Evolutionary conservation across 129 eudicot species (phyloP).

Genomic region (Arctium minus): DNA sequence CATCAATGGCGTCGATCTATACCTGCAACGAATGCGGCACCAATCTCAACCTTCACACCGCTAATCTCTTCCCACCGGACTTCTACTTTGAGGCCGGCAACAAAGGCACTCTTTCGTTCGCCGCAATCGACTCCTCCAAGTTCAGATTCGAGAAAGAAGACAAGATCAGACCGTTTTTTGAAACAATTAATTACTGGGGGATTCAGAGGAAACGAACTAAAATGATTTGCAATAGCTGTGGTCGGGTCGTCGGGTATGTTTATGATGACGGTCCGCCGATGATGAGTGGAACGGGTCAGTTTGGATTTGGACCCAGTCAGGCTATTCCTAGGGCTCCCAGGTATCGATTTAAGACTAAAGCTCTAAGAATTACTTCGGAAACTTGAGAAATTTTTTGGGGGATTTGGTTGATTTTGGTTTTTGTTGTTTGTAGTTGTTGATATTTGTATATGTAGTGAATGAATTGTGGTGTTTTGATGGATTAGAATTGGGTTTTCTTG

Average conservation of each 20-base stretch:
- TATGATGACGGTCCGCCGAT: conserved; percentile 91
- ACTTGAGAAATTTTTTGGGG: conserved; percentile 33
- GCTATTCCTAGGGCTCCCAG: conserved; percentile 87
- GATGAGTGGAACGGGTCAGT: conserved; percentile 70
- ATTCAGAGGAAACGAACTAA: conserved; percentile 79
- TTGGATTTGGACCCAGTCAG: conserved; percentile 91
- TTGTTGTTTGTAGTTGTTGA: conserved; percentile 2
- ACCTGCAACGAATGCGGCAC: conserved; percentile 69
- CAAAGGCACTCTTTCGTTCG: conserved; percentile 72
- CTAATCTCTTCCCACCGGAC: conserved; percentile 70
- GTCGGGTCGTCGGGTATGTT: conserved; percentile 51
- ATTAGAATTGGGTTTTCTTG: neutral
- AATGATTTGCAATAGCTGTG: conserved; percentile 68
- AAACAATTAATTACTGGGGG: conserved; percentile 91
- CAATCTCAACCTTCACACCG: conserved; percentile 61
- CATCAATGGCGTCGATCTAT: conserved; percentile 74
- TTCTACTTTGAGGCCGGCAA: conserved; percentile 96
- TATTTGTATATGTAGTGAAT: neutral
- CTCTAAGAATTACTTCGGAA: conserved; percentile 46
- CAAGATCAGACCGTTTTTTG: conserved; percentile 88
- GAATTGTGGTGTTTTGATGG: neutral
- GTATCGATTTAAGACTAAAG: conserved; percentile 72
- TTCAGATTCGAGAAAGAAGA: conserved; percentile 71
- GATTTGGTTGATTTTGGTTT: neutral
- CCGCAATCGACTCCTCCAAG: conserved; percentile 55